Base-by-base conservation (phyloP, 352 stramenopile species). In the Phytophthora melonis region DNA sequence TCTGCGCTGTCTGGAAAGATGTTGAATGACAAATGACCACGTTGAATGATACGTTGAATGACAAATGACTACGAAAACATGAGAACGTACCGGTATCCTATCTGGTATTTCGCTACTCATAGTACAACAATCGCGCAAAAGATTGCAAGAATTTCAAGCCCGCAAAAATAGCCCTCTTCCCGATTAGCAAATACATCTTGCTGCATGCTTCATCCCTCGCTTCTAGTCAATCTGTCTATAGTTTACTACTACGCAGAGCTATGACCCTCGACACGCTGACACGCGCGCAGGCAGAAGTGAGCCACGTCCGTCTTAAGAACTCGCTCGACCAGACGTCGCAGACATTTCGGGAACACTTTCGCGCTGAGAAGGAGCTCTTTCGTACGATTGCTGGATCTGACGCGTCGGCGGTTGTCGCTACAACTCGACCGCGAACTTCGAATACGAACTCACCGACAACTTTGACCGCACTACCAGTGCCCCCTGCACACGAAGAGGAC, bases 261-360 rank as follows among this genome's bases (percentile, higher is more conserved):
- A 93, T 93, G 84, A 93, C 86, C 67, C 77, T 93, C 16, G 86
- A 93, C 74, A 89, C 75, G 52, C 47, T 91, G 50, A 93, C 84
- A 52, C 83, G 86, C 1, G 64, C 68, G 11, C 81, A 88, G 53
- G 86, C 86, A 14, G 86, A 93, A 68, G 61, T 70, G 16, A 88
- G 77, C 58, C 86, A 92, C 61, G 59, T 77, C 21, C 74, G 80
- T 34, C 75, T 93, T 52, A 87, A 90, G 60, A 84, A 78, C 71
- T 91, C 83, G n/a, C 78, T 93, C 9, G 74, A 64, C 32, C 77
- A 78, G 6, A 66, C 84, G 11, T 80, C 72, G 11, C 57, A 78
- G 41, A 81, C 86, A 68, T 91, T 92, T 47, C 73, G 77, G 30
- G 72, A 82, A 6, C 81, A 78, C 10, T 89, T 93, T 53, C 57